Evolutionary conservation across 176 grass and related monocot genomes (phyloP).

Genomic region (Cocos nucifera): DNA sequence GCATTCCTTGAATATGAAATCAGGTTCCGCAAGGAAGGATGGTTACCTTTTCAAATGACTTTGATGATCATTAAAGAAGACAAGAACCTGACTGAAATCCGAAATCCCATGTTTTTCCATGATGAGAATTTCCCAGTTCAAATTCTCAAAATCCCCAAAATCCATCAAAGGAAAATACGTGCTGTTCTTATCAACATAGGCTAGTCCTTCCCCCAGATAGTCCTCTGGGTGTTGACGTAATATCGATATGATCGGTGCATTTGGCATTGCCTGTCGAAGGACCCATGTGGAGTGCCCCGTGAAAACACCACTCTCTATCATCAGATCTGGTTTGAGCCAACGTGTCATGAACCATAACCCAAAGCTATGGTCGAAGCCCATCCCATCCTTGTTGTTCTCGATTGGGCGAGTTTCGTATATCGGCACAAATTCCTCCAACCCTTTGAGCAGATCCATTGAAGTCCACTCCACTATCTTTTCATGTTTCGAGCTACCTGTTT

Average conservation of each 20-base stretch:
- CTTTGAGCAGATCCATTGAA: slow-evolving; percentile 51
- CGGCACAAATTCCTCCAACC: slow-evolving; percentile 77
- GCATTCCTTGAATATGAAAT: too few species aligned
- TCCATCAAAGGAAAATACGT: slow-evolving; percentile 73
- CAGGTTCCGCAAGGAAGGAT: too few species aligned
- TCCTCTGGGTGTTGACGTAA: slow-evolving; percentile 78
- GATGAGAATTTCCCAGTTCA: slow-evolving; percentile 46
- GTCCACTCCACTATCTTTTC: slow-evolving; percentile 65
- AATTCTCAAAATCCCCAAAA: slow-evolving; percentile 75
- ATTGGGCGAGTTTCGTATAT: slow-evolving; percentile 80
- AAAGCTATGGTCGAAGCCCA: slow-evolving; percentile 92
- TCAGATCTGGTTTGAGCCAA: slow-evolving; percentile 78
- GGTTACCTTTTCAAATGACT: slow-evolving; percentile 70
- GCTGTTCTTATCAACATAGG: slow-evolving; percentile 85
- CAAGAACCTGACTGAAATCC: slow-evolving; percentile 57
- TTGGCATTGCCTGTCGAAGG: slow-evolving; percentile 71
- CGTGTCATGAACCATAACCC: slow-evolving; percentile 90
- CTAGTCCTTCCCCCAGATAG: slow-evolving; percentile 73
- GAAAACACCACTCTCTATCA: slow-evolving; percentile 91
- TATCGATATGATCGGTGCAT: slow-evolving; percentile 59
- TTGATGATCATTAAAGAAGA: slow-evolving; percentile 97
- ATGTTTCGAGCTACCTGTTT: slow-evolving; percentile 86
- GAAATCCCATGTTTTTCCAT: slow-evolving; percentile 63
- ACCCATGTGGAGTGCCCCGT: slow-evolving; percentile 94
- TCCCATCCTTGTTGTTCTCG: slow-evolving; percentile 78